Base-by-base conservation (phyloP, 495 filamentous ascomycete species). In the Xylaria longipes region DNA sequence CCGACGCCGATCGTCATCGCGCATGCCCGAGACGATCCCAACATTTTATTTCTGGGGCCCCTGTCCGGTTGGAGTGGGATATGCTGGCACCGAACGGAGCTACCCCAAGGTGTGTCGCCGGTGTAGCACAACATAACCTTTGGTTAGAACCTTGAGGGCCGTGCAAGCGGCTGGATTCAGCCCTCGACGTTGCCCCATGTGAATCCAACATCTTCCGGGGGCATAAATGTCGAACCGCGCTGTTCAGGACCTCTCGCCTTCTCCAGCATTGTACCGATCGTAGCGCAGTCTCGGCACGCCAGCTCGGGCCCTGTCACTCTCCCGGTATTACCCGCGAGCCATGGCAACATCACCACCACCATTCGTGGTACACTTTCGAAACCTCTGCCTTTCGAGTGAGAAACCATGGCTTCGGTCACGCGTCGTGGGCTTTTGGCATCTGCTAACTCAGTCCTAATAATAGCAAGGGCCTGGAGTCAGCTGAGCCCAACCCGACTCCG, bases 281-380 rank as follows among this genome's bases (percentile, higher is more conserved):
- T 31, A 29, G 57, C 33, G 57, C 57, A 60, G 33, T 60, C 70
- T 71, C 56, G 62, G 39, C 63, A 27, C n/a, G 63, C 41, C 69
- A 65, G 22, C 12, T 45, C 27, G 27, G 8, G 15, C 20, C 48
- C 54, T 57, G 63, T 45, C 27, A 41, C 41, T 31, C 27, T 63
- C 52, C 70, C 70, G 70, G 64, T 68, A 60, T 68, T 63, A 72
- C 70, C 70, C 68, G 68, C 20, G 64, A 70, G 58, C 56, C 20
- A 69, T 67, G 61, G 68, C 68, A 73, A 68, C 45, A 25, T 67
- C 39, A 69, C 67, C 64, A 72, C 71, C 35, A 69, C 66, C 35
- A 48, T 48, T 73, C 29, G 73, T 75, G 75, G 71, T 65, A 66
- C 71, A 73, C 54, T 60, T 73, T 75, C 71, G 71, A 73, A 76